Evolutionary conservation across 306 rosid genomes (phyloP).

Genomic region (Begonia masoniana): DNA sequence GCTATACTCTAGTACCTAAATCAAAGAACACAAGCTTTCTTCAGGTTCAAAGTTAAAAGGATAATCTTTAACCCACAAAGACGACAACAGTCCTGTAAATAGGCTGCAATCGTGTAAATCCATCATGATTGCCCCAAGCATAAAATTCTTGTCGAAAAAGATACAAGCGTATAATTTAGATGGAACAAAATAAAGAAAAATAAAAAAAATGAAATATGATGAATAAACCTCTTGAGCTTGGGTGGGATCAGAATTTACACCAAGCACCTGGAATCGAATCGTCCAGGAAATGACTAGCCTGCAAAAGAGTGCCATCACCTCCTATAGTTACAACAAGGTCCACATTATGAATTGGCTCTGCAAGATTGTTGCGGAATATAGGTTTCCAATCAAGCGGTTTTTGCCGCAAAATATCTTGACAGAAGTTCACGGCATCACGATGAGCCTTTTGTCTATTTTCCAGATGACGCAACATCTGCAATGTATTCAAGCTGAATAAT

Average conservation of each 20-base stretch:
- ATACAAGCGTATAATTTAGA: background rate
- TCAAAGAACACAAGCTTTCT: constrained; percentile 11
- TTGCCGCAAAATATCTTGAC: constrained; percentile 52
- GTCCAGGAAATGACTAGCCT: constrained; percentile 76
- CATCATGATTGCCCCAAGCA: background rate
- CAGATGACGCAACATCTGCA: constrained; percentile 44
- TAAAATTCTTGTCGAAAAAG: background rate
- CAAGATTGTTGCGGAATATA: constrained; percentile 28
- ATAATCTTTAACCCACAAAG: no score
- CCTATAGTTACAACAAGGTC: constrained; percentile 81
- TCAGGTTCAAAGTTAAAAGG: background rate
- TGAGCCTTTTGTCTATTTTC: constrained; percentile 58
- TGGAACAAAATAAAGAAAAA: background rate
- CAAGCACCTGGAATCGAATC: constrained; percentile 66
- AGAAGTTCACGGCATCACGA: constrained; percentile 48
- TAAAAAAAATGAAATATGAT: no score
- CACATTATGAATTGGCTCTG: constrained; percentile 50
- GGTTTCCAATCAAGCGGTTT: constrained; percentile 74
- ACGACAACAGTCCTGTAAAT: no score
- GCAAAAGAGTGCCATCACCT: constrained; percentile 89
- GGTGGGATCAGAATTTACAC: constrained; percentile 94
- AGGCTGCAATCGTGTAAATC: no score
- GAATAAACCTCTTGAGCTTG: constrained; percentile 49
- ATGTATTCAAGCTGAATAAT: constrained; percentile 8
- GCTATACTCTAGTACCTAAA: constrained; percentile 47